Base-by-base conservation (phyloP, 495 filamentous ascomycete species). In the Parathielavia hyrcaniae region DNA sequence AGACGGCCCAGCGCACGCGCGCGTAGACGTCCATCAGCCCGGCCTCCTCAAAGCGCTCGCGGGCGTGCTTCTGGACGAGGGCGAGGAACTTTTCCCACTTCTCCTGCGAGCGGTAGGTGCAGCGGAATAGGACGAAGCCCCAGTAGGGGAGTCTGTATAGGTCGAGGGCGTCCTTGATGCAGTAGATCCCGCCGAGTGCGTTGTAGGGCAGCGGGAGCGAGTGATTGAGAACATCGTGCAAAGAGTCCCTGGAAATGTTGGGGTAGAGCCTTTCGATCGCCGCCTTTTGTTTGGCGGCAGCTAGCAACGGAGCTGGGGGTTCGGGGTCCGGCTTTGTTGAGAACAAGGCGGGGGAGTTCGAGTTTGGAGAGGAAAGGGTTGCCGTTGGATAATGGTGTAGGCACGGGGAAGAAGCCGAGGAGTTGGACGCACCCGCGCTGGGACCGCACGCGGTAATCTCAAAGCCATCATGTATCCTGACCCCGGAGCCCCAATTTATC, bases 51-150 rank as follows among this genome's bases (percentile, higher is more conserved):
- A 46, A 46, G 10, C 16, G 2, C 17, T 46, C 43, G 43, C 43
- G 43, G 43, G 43, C 43, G 43, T 46, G 22, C 43, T 12, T 4
- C 19, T 46, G 43, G 43, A 46, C 43, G 13, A 22, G 43, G 43
- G 43, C 43, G 43, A 46, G 17, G 22, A 46, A 46, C 43, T 23
- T 46, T 9, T 46, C 43, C 43, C 43, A 46, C 43, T 46, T 46
- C 43, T 46, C 43, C 43, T 46, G 43, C 5, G 43, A 46, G 43
- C 43, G 19, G 43, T 46, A 46, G 43, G 43, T 23, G 19, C 43
- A 46, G 43, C 43, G 43, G 19, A 46, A 46, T 19, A 46, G 19
- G 43, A 46, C 43, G 43, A 46, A 46, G 43, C 43, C 43, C 43
- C 43, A 46, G 43, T 4, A 22, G 43, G 19, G 23, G 22, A 46